phyloP scores from a whole-genome alignment of 768 basidiomycete species.

The Leccinum sublutescens region DNA sequence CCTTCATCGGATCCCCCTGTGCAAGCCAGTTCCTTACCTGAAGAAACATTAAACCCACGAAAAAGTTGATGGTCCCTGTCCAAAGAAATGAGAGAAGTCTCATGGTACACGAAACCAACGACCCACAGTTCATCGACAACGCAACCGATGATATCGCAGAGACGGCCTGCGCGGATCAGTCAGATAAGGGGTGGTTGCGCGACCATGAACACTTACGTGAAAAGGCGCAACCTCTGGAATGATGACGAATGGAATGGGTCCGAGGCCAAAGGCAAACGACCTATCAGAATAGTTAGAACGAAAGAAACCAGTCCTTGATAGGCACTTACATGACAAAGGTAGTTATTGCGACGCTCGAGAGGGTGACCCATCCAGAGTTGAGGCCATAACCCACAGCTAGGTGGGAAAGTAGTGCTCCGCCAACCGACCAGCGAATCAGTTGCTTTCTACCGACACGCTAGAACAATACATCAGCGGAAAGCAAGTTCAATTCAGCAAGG shows the following conservation, averaged over 20 bases:
- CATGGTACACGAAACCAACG: not conserved
- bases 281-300: slow-evolving; percentile 34
- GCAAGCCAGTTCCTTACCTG: slow-evolving; percentile 78
- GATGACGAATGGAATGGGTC: slow-evolving; percentile 91
- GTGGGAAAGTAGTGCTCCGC: slow-evolving; percentile 65
- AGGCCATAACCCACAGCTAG: slow-evolving; percentile 69
- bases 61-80: slow-evolving; percentile 80
- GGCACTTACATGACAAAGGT: slow-evolving; percentile 71
- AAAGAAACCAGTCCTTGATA: not conserved
- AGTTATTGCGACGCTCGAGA: slow-evolving; percentile 74
- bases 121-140: slow-evolving; percentile 69
- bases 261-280: slow-evolving; percentile 87
- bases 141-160: slow-evolving; percentile 76
- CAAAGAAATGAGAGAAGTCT: slow-evolving; percentile 2
- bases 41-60: slow-evolving; percentile 82
- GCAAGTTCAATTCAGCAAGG: slow-evolving; percentile 4
- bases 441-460: slow-evolving; percentile 73
- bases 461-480: slow-evolving; percentile 2
- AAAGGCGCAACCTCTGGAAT: slow-evolving; percentile 86
- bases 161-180: slow-evolving; percentile 52
- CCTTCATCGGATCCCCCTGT: slow-evolving; percentile 54
- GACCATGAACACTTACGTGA: slow-evolving; percentile 48
- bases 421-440: slow-evolving; percentile 64
- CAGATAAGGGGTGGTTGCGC: not conserved
- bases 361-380: slow-evolving; percentile 51